Conservation (phyloP, 495 filamentous ascomycete genomes). For the Wilcoxina mikolae region DNA sequence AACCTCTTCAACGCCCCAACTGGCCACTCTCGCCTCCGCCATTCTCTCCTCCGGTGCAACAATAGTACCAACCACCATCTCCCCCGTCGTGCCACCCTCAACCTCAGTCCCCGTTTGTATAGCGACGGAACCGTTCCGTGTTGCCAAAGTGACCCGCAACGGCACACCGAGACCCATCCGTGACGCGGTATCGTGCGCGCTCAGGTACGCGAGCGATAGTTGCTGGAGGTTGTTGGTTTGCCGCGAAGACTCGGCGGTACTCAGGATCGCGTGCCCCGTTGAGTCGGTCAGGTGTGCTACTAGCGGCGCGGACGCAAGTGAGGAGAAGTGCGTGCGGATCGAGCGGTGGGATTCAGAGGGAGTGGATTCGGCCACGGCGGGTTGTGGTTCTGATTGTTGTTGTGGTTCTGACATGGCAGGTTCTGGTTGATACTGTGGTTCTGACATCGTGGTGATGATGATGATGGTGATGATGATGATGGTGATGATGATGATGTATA, state of each 20-base stretch:
- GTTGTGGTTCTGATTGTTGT: too few species aligned
- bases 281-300: conserved; percentile 23
- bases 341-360: too few species aligned
- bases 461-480: too few species aligned
- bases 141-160: conserved; percentile 21
- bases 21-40: conserved; percentile 25
- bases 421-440: too few species aligned
- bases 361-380: not conserved
- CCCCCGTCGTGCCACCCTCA: conserved; percentile 6
- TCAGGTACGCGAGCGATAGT: conserved; percentile 22
- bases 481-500: too few species aligned
- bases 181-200: conserved; percentile 26
- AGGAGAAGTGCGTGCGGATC: conserved; percentile 18
- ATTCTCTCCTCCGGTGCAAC: conserved; percentile 21
- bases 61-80: conserved; percentile 27
- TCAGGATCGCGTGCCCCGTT: conserved; percentile 24
- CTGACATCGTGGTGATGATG: too few species aligned
- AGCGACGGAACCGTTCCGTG: conserved; percentile 17
- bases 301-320: conserved; percentile 18
- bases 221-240: conserved; percentile 9
- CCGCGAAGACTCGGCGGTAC: conserved; percentile 7
- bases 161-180: conserved; percentile 27
- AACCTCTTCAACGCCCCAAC: conserved; percentile 28
- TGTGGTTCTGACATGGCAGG: too few species aligned
- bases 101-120: conserved; percentile 21